Evolutionary conservation across 371 early-diverging fungal species (phyloP).

Genomic region (Conidiobolus incongruus): DNA sequence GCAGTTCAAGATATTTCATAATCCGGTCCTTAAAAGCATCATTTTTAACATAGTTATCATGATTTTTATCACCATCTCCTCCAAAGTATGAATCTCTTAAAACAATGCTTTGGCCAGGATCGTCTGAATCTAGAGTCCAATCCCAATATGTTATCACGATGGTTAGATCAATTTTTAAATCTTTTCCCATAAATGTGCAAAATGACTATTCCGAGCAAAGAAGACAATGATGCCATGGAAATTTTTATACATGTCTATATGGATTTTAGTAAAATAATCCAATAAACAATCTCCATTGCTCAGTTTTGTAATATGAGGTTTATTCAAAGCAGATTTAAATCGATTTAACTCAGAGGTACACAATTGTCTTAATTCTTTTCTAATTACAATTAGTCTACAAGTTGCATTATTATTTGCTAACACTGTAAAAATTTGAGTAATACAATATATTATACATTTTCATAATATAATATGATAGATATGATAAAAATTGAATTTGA

Average conservation of each 20-base stretch:
- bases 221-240: slow-evolving; percentile 5
- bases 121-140: slow-evolving; percentile 12
- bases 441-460: too few relatives aligned
- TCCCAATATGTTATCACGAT: slow-evolving; percentile 28
- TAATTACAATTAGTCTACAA: too few relatives aligned
- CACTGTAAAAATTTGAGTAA: too few relatives aligned
- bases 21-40: background rate
- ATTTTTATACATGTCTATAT: too few relatives aligned
- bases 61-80: slow-evolving; percentile 5
- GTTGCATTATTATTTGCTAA: too few relatives aligned
- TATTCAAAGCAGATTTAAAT: background rate
- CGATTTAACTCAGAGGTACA: background rate
- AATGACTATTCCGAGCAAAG: slow-evolving; percentile 17
- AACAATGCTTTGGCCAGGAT: slow-evolving; percentile 4
- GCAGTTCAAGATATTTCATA: slow-evolving; percentile 1
- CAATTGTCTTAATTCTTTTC: background rate
- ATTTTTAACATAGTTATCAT: background rate
- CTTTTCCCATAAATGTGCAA: slow-evolving; percentile 11
- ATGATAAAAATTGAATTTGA: too few relatives aligned
- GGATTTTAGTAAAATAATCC: too few relatives aligned
- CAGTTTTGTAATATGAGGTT: too few relatives aligned
- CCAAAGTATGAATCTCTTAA: slow-evolving; percentile 5
- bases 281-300: too few relatives aligned
- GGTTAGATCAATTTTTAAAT: slow-evolving; percentile 11
- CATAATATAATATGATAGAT: too few relatives aligned